Percentiles rank a stretch among this genome's conserved stretches.
phyloP scores from a whole-genome alignment of 2,329 filamentous ascomycete genomes.

The Raffaelea arxii region DNA sequence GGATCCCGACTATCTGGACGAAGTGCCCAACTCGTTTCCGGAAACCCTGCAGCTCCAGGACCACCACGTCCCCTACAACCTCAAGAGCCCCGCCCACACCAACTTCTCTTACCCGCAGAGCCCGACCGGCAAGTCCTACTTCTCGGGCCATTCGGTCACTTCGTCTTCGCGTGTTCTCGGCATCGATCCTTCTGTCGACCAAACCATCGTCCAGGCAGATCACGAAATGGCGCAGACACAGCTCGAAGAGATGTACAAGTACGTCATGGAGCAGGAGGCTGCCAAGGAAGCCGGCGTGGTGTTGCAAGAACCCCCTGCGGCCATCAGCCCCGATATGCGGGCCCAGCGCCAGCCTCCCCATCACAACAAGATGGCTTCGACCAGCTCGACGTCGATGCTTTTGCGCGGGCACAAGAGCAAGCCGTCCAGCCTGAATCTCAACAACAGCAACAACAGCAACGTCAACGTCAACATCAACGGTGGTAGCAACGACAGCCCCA shows the following conservation, averaged over 20 bases:
- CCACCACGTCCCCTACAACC: slow-evolving; percentile 17
- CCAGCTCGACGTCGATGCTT: slow-evolving; percentile 21
- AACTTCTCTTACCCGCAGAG: slow-evolving; percentile 43
- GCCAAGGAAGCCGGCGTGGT: slow-evolving; percentile 48
- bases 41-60: slow-evolving; percentile 16
- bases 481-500: neutral
- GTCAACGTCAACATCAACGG: no score
- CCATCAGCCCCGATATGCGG: slow-evolving; percentile 18
- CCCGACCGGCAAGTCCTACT: slow-evolving; percentile 28
- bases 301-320: slow-evolving; percentile 32
- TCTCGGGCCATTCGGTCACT: slow-evolving; percentile 36
- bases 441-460: neutral
- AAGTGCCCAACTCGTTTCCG: slow-evolving; percentile 8
- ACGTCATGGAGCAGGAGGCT: slow-evolving; percentile 82
- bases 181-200: slow-evolving; percentile 65
- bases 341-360: neutral
- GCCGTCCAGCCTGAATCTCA: slow-evolving; percentile 39
- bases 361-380: slow-evolving; percentile 11
- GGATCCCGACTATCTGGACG: slow-evolving; percentile 31
- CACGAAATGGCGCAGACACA: slow-evolving; percentile 67
- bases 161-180: slow-evolving; percentile 41
- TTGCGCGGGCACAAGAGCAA: slow-evolving; percentile 38
- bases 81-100: slow-evolving; percentile 20
- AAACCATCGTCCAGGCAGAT: slow-evolving; percentile 64
- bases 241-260: slow-evolving; percentile 82